phyloP scores from a whole-genome alignment of 441 rosid genomes.

The Corymbia calophylla region DNA sequence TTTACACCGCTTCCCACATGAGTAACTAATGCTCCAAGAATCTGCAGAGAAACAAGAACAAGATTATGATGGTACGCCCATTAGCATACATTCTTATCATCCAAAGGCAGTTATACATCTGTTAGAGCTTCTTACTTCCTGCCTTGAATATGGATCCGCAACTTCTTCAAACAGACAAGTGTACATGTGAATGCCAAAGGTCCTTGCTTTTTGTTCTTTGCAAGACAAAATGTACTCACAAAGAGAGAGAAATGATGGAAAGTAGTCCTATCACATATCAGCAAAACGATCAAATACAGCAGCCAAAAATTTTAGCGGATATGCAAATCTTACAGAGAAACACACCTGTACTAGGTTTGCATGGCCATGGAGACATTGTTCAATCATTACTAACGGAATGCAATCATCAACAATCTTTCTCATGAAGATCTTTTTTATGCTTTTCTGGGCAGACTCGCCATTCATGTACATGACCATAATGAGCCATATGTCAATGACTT shows the following conservation, averaged over 20 bases:
- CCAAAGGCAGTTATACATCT: not conserved
- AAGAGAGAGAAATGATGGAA: conserved; percentile 64
- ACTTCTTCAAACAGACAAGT: conserved; percentile 60
- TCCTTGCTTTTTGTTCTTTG: conserved; percentile 78
- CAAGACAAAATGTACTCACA: conserved; percentile 65
- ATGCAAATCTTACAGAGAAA: not conserved
- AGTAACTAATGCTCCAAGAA: conserved; percentile 73
- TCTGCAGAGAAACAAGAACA: conserved; percentile 33
- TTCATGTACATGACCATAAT: conserved; percentile 63
- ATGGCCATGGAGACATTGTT: conserved; percentile 67
- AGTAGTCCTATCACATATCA: conserved; percentile 45
- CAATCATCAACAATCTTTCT: conserved; percentile 68
- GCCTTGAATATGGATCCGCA: conserved; percentile 55
- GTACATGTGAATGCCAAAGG: conserved; percentile 55
- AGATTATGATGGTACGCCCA: not conserved
- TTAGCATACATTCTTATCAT: not conserved
- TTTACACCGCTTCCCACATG: conserved; percentile 81
- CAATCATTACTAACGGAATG: conserved; percentile 55
- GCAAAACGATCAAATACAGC: not conserved
- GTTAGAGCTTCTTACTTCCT: conserved; percentile 47
- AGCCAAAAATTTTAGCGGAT: conserved; percentile 3
- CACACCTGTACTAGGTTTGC: conserved; percentile 62
- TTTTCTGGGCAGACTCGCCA: conserved; percentile 49
- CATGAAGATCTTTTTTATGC: conserved; percentile 57
- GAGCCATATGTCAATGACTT: conserved; percentile 77